Percentiles rank a stretch among this genome's conserved stretches.
These are phyloP conservation scores for Hypoxylon rubiginosum DNA, from an alignment of 2,329 filamentous ascomycete genomes.

Conservation along the genomic window DNA sequence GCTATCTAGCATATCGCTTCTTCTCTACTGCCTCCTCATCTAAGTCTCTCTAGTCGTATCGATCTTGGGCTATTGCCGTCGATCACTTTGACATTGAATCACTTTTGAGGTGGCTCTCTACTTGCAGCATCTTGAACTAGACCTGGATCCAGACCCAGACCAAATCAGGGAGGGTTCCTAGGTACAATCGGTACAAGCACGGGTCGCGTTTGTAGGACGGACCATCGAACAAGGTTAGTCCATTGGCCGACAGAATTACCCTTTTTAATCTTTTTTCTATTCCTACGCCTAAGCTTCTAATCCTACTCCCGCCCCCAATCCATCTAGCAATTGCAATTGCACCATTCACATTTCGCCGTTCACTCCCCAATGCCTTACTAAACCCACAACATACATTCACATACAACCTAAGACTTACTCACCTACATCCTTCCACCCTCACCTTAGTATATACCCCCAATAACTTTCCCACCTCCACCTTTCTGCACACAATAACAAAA, in stretches of 20 bases:
- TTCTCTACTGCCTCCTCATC: background rate
- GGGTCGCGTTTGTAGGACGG: conserved; percentile 46
- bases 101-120: background rate
- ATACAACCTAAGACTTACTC: conserved; percentile 1
- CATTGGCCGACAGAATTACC: conserved; percentile 34
- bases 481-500: conserved; percentile 44
- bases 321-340: background rate
- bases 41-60: background rate
- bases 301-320: background rate
- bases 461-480: background rate
- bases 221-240: conserved; percentile 20
- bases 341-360: background rate
- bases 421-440: conserved; percentile 5
- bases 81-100: background rate
- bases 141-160: background rate
- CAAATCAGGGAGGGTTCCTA: conserved; percentile 1
- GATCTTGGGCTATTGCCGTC: background rate
- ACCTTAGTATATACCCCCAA: conserved; percentile 2
- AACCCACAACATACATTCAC: conserved; percentile 1
- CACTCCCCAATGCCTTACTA: conserved; percentile 1
- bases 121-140: conserved; percentile 2
- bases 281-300: background rate
- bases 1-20: background rate
- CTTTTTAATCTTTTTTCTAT: conserved; percentile 9
- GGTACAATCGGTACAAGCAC: conserved; percentile 6